phyloP scores from a whole-genome alignment of 73 alveolate species.

The Tetrahymena malaccensis region DNA sequence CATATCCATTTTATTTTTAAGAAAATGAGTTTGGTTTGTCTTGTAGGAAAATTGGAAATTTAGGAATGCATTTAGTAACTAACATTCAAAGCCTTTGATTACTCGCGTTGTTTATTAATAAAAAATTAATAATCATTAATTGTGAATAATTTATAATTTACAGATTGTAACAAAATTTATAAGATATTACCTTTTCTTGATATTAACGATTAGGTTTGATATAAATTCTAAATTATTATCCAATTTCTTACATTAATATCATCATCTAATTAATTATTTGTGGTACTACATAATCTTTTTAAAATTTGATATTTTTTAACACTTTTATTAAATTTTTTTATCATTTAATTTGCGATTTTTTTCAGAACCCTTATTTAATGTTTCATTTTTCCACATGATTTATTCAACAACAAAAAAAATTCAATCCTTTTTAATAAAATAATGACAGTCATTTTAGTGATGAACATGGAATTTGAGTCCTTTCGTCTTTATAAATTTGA shows the following conservation, averaged over 20 bases:
- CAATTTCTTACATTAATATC: neutral
- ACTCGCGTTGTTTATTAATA: too few relatives aligned
- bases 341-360: too few relatives aligned
- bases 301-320: neutral
- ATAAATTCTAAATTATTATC: neutral
- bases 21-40: neutral
- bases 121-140: neutral
- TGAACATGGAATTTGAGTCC: neutral
- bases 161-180: neutral
- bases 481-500: too few relatives aligned
- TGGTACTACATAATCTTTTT: neutral
- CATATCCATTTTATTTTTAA: neutral
- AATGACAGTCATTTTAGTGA: neutral
- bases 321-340: too few relatives aligned
- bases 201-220: neutral
- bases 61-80: too few relatives aligned
- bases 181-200: neutral
- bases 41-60: neutral
- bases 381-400: neutral
- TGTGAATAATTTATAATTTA: neutral
- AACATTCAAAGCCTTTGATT: too few relatives aligned
- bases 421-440: too few relatives aligned
- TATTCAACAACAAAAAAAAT: too few relatives aligned
- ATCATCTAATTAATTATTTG: neutral
- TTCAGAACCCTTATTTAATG: too few relatives aligned